Base-by-base conservation (phyloP, 805 yeast species). In the Dipodascopsis tothii region DNA sequence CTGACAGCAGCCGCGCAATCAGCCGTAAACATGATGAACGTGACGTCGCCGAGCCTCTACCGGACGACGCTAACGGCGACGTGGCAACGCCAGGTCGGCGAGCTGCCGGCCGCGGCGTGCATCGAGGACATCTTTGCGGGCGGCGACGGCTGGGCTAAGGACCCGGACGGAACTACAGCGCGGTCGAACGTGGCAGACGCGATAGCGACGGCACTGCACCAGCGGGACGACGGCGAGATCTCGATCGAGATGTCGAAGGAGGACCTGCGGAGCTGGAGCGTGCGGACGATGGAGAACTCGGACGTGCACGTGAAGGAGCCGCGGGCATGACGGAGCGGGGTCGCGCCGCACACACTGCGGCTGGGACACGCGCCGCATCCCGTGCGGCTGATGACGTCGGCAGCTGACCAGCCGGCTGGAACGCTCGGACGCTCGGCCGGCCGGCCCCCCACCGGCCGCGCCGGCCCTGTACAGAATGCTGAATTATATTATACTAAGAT, bases 181-280 rank as follows among this genome's bases (percentile, higher is more conserved):
- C 71, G 3, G 94, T 84, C 0, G 94, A 81, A 44, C 85, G 66
- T 56, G 86, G 95, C 34, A 88, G 69, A 53, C 88, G 77, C 69
- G 88, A 88, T 21, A 88, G 66, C 16, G 84, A 70, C 34, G 87
- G 70, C 0, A 88, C 92, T 5, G 66, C 11, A 33, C 36, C 11
- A 33, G 36, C 36, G 36, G 3, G 22, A 17, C 17, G 52, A 49
- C 17, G 53, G 53, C 1, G 51, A 49, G 38, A 25, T 49, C 11
- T 32, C 43, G 45, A 39, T 44, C 1, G 45, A 49, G 53, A 45
- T 49, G 4, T 46, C 38, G 33, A 21, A 43, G 23, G 45, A 47
- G 20, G 39, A 52, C 23, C 22, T 53, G 39, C 32, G 44, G 21
- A 50, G 55, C 37, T 50, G 57, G 57, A 23, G 20, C 14, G 35